Evolutionary conservation across 139 green algal genomes (phyloP), one percentile per base, ranked within the genome.

Genomic region (Coelastrella sp.): DNA sequence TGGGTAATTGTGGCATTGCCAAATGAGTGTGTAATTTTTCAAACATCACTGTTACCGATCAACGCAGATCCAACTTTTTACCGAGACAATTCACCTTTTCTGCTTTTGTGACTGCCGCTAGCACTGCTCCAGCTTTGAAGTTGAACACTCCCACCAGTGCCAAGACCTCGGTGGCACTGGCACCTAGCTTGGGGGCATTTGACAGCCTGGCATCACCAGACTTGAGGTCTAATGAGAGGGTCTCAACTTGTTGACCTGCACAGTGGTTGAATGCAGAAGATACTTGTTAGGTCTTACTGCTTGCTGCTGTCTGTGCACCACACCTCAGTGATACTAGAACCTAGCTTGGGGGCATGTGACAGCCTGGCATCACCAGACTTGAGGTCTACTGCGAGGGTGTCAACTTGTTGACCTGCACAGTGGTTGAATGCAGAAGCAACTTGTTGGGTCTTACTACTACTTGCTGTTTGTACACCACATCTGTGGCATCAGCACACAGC

Each of bases 91-190:
- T 14, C n/a, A 83, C 95, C 92, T 96, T 75, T 54, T 95, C 83
- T 10, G 91, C 90, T 13, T 84, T 86, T 10, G 95, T 97, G 22
- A 98, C 83, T 8, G 96, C 90, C 19, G 91, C 93, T 23, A 98
- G 87, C 4, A 93, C 93, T 5, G 60, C 88, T 3, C 91, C 91
- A 0, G 79, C 84, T 61, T 90, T 79, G 77, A 97, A 92, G 14
- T 60, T 86, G 71, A 88, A 79, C 4, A 77, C 32, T n/a, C 90
- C 90, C 0, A 91, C 64, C 22, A 96, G 14, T 4, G 92, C 95
- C 57, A 95, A 89, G 56, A 96, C 86, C 7, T 87, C 14, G 0
- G 91, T 92, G 80, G 22, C 20, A 58, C 56, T 17, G 2, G 47
- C 8, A 5, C 80, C 80, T 14, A 91, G 5, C 10, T 17, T 23